Evolutionary conservation across 2,329 filamentous ascomycete species (phyloP), one percentile per base, ranked within the genome.

Genomic region (Pseudovirgaria hyperparasitica): DNA sequence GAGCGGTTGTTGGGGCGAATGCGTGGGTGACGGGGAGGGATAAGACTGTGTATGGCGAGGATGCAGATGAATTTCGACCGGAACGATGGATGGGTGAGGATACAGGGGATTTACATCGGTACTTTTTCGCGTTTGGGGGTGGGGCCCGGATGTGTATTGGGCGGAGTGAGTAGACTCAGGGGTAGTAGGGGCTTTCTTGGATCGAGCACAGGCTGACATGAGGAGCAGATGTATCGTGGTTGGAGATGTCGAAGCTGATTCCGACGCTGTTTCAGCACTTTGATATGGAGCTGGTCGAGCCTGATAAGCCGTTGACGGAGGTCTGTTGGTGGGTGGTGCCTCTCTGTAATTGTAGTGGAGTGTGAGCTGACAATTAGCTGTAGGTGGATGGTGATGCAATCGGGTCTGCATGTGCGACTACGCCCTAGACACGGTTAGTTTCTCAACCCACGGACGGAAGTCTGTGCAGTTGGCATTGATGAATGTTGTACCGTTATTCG

Each of bases 111-210:
- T n/a, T n/a, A n/a, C 22, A 23, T 23, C 11, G 50, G 4, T 50
- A 41, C 39, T 54, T 53, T 37, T 51, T 53, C 30, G 38, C 50
- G 1, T 54, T 53, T 30, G 50, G 50, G 6, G 28, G 35, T 8
- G 50, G 50, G 2, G 39, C 47, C 1, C 31, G 48, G 9, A 40
- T 43, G 15, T 46, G 44, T 28, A 31, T 44, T 13, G 47, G 47
- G 6, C 30, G 39, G 25, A 49, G 30, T 34, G 28, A 13, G 25
- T 21, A n/a, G n/a, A n/a, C n/a, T n/a, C n/a, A n/a, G n/a, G n/a
- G n/a, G n/a, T n/a, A n/a, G n/a, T n/a, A n/a, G n/a, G n/a, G n/a
- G n/a, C 10, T 14, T 9, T 4, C 15, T 12, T 10, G 11, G 9
- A 5, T 25, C 6, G 6, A 15, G 3, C 6, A n/a, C 20, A n/a